Percentiles rank a stretch among this genome's conserved stretches.
phyloP scores from a whole-genome alignment of 179 eudicot genomes.

The Beta lomatogona region DNA sequence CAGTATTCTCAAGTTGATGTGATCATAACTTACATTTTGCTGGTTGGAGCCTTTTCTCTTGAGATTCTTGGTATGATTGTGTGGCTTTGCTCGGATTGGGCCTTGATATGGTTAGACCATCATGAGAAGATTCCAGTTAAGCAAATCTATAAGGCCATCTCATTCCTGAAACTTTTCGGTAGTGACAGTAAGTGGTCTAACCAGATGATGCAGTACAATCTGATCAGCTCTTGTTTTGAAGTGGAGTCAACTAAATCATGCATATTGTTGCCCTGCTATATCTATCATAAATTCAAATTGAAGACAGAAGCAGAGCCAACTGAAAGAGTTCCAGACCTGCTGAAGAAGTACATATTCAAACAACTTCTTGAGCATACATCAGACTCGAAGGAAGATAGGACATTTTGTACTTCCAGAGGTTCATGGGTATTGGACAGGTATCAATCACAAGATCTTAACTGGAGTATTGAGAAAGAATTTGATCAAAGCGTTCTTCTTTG shows the following conservation, averaged over 20 bases:
- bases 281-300: conserved; percentile 10
- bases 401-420: conserved; percentile 26
- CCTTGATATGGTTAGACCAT: conserved; percentile 25
- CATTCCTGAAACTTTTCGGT: background rate
- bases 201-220: conserved; percentile 40
- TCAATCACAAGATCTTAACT: background rate
- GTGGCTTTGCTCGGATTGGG: conserved; percentile 36
- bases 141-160: background rate
- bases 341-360: conserved; percentile 31
- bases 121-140: conserved; percentile 15
- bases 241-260: background rate
- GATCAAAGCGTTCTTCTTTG: conserved; percentile 46
- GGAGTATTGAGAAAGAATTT: conserved; percentile 37
- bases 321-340: conserved; percentile 20
- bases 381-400: background rate
- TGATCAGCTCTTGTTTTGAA: conserved; percentile 29
- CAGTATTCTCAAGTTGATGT: conserved; percentile 21
- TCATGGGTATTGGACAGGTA: conserved; percentile 20
- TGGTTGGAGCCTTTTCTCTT: conserved; percentile 24
- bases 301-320: conserved; percentile 7
- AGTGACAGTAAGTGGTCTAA: conserved; percentile 39
- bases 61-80: conserved; percentile 26
- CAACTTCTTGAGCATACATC: conserved; percentile 14
- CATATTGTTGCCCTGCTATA: background rate
- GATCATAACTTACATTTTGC: conserved; percentile 32